Evolutionary conservation across 352 stramenopile genomes (phyloP).

Genomic region (Phytophthora ohioensis): DNA sequence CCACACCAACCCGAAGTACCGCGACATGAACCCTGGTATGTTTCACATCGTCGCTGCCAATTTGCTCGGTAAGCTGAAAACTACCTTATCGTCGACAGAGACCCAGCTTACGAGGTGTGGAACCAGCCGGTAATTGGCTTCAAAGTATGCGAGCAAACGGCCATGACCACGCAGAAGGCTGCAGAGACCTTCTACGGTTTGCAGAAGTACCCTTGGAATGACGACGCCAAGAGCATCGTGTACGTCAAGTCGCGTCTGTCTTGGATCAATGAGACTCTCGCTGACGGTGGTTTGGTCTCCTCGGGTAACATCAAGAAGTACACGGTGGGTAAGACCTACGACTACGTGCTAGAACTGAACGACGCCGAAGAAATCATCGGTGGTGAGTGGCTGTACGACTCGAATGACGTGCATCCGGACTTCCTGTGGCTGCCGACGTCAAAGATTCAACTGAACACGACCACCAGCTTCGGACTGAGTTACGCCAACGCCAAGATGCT

Average conservation of each 20-base stretch:
- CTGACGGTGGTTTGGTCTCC: slow-evolving; percentile 16
- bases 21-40: slow-evolving; percentile 43
- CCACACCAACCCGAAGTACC: slow-evolving; percentile 13
- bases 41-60: slow-evolving; percentile 49
- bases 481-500: slow-evolving; percentile 30
- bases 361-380: slow-evolving; percentile 1
- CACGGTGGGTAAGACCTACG: slow-evolving; percentile 25
- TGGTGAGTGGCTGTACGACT: slow-evolving; percentile 27
- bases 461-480: slow-evolving; percentile 16
- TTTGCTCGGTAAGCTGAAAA: slow-evolving; percentile 41
- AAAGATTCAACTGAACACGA: too few relatives aligned
- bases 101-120: slow-evolving; percentile 44
- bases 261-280: slow-evolving; percentile 45
- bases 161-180: slow-evolving; percentile 34
- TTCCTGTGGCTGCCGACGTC: too few relatives aligned
- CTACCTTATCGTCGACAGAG: slow-evolving; percentile 51
- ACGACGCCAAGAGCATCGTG: slow-evolving; percentile 35
- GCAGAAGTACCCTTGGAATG: slow-evolving; percentile 50
- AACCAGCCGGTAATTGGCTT: slow-evolving; percentile 59
- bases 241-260: slow-evolving; percentile 44
- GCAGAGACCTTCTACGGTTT: slow-evolving; percentile 38
- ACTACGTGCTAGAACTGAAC: slow-evolving; percentile 39
- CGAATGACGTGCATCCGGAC: slow-evolving; percentile 23
- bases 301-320: slow-evolving; percentile 19
- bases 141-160: slow-evolving; percentile 35